A percentile compares a stretch with the other conserved stretches of the same genome.
Conservation (phyloP, 164 flowering plant genomes). For the Annona squamosa region DNA sequence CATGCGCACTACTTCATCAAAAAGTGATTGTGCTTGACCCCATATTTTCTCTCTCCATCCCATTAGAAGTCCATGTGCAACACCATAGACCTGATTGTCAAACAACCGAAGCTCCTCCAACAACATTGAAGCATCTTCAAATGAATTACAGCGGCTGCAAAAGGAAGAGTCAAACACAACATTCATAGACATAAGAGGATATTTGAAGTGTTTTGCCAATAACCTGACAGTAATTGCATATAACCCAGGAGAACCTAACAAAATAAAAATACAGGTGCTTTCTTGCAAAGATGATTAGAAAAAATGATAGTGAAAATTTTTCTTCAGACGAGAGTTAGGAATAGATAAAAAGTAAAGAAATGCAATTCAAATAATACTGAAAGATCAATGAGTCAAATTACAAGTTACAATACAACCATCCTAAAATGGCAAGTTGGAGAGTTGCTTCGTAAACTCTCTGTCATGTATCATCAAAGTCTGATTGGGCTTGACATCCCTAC, state of each 20-base stretch:
- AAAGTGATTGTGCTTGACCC: conserved; percentile 74
- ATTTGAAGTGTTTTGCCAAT: neutral
- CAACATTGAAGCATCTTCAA: conserved; percentile 87
- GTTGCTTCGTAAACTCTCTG: neutral
- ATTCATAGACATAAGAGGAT: neutral
- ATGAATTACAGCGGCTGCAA: conserved; percentile 89
- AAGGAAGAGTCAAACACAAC: conserved; percentile 7
- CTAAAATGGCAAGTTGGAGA: neutral
- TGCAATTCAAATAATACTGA: neutral
- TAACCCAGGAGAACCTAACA: neutral
- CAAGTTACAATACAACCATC: neutral
- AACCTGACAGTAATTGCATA: neutral
- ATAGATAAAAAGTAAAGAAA: neutral
- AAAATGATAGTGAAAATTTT: neutral
- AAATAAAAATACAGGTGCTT: neutral
- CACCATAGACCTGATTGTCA: conserved; percentile 91
- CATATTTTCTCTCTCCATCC: conserved; percentile 64
- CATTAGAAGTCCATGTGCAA: conserved; percentile 92
- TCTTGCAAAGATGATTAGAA: neutral
- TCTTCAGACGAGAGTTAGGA: neutral
- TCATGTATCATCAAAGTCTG: neutral
- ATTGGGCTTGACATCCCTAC: neutral
- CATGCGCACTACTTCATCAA: conserved; percentile 86
- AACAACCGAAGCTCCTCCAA: conserved; percentile 85
- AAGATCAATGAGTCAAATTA: neutral